A percentile compares a stretch with the other conserved stretches of the same genome.
Evolutionary conservation across 176 grass and related monocot genomes (phyloP).

Genomic region (Triticum aestivum): DNA sequence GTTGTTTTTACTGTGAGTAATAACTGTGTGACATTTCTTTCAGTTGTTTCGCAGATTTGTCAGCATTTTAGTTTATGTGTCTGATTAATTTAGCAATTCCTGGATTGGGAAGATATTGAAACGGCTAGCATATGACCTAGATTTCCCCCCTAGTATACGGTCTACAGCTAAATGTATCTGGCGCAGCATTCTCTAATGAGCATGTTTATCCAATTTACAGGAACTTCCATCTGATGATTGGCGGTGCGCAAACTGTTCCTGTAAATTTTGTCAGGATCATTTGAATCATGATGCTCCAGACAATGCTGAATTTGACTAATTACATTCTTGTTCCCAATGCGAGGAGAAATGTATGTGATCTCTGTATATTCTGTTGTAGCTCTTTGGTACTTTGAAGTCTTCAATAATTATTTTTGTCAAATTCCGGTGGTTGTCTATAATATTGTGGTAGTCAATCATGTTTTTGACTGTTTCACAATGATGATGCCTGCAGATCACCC

Average conservation of each 20-base stretch:
- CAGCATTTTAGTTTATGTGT: constrained; percentile 19
- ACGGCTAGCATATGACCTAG: not conserved
- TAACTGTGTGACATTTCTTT: not conserved
- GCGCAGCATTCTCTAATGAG: constrained; percentile 12
- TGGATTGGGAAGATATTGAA: constrained; percentile 21
- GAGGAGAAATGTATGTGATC: constrained; percentile 67
- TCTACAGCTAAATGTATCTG: not conserved
- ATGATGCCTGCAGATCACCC: constrained; percentile 63
- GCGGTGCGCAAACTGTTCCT: constrained; percentile 81
- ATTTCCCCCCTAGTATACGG: not conserved
- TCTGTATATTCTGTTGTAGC: constrained; percentile 27
- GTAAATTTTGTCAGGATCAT: constrained; percentile 82
- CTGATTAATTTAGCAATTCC: not conserved
- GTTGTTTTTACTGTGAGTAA: constrained; percentile 16
- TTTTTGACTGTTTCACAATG: constrained; percentile 30
- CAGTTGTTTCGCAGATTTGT: not conserved
- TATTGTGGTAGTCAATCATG: constrained; percentile 19
- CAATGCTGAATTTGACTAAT: constrained; percentile 37
- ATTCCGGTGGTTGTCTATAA: constrained; percentile 20
- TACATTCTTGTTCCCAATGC: constrained; percentile 72
- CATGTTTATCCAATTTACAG: constrained; percentile 42
- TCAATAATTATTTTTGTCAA: not conserved
- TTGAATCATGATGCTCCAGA: constrained; percentile 40
- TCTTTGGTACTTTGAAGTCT: constrained; percentile 15
- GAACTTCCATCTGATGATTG: constrained; percentile 85